Evolutionary conservation across 2,329 filamentous ascomycete species (phyloP).

Genomic region (Hypoxylon sp.): DNA sequence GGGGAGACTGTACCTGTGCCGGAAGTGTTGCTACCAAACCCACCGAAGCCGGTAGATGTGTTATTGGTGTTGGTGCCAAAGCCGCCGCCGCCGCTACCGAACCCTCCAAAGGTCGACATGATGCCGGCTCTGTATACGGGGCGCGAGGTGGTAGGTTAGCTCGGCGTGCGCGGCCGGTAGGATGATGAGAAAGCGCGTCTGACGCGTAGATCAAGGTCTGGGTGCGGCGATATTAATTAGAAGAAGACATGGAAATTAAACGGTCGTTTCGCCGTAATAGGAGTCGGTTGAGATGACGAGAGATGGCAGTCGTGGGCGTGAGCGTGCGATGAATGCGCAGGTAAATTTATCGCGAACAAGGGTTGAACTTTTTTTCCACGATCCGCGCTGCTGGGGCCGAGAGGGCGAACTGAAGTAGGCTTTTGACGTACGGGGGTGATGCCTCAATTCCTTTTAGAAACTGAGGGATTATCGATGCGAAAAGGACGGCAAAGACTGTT

Average conservation of each 20-base stretch:
- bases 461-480: constrained; percentile 15
- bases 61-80: constrained; percentile 70
- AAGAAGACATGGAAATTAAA: constrained; percentile 48
- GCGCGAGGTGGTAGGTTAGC: constrained; percentile 24
- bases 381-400: constrained; percentile 31
- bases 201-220: constrained; percentile 48
- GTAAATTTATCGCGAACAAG: constrained; percentile 37
- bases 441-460: constrained; percentile 18
- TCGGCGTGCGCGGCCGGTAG: constrained; percentile 36
- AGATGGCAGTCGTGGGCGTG: constrained; percentile 8
- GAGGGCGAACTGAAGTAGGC: constrained; percentile 21
- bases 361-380: constrained; percentile 39
- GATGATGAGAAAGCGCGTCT: constrained; percentile 45
- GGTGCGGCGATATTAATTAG: constrained; percentile 39
- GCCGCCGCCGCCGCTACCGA: constrained; percentile 56
- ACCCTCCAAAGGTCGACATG: constrained; percentile 67
- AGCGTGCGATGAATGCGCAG: constrained; percentile 27
- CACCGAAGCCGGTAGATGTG: constrained; percentile 65
- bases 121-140: constrained; percentile 45
- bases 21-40: constrained; percentile 42
- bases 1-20: constrained; percentile 64
- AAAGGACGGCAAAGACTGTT: constrained; percentile 30
- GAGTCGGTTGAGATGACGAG: constrained; percentile 13
- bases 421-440: constrained; percentile 18
- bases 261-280: constrained; percentile 28